Conservation (phyloP, 2,329 filamentous ascomycete species). For the Ceratocystis eucalypticola region DNA sequence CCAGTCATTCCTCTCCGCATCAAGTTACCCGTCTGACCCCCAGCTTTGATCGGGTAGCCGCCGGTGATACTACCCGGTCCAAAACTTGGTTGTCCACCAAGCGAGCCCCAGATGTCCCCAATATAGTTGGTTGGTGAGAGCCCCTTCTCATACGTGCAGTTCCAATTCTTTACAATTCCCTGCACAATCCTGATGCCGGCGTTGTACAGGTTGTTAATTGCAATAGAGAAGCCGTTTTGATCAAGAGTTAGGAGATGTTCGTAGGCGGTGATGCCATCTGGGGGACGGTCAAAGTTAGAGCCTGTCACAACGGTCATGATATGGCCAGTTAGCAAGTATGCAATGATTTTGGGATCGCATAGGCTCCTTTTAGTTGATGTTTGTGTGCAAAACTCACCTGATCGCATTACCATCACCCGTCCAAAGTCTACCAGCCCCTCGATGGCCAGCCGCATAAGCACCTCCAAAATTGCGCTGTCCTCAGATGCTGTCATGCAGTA, state of each 20-base stretch:
- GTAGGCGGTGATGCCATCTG: constrained; percentile 40
- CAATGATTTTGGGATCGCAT: not conserved
- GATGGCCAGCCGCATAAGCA: constrained; percentile 45
- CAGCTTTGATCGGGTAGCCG: constrained; percentile 26
- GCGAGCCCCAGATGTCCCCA: constrained; percentile 56
- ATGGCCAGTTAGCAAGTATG: not conserved
- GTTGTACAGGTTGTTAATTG: constrained; percentile 51
- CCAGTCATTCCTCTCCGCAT: constrained; percentile 9
- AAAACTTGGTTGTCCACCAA: constrained; percentile 54
- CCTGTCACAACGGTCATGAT: constrained; percentile 25
- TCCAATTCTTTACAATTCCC: constrained; percentile 50
- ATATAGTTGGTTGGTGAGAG: constrained; percentile 50
- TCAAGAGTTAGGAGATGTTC: constrained; percentile 47
- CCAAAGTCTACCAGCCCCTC: constrained; percentile 49
- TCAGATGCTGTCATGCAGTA: constrained; percentile 64
- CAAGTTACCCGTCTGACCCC: constrained; percentile 9
- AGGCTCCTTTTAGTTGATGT: not conserved
- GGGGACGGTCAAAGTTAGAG: constrained; percentile 59
- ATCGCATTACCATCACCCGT: constrained; percentile 54
- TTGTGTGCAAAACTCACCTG: constrained; percentile 28
- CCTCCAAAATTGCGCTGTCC: constrained; percentile 56
- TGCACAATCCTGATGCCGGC: constrained; percentile 52
- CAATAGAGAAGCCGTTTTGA: constrained; percentile 50
- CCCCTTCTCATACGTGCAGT: constrained; percentile 42
- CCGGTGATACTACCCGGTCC: constrained; percentile 39